Percentiles rank a stretch among this genome's conserved stretches.
These are phyloP conservation scores for Phaffomyces opuntiae DNA, from an alignment of 805 yeast species.

Conservation along the genomic window DNA sequence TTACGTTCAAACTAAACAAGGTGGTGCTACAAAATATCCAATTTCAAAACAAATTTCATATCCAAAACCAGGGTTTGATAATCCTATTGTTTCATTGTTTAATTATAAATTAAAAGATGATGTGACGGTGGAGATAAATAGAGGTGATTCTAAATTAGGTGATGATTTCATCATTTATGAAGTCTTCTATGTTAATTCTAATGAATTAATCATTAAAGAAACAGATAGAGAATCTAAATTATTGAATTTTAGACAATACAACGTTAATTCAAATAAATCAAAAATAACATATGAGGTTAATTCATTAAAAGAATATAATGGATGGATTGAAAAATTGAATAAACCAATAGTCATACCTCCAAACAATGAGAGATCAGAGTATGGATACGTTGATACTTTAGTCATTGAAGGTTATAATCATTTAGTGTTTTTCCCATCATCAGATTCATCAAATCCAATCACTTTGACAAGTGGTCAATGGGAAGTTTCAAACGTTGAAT, in stretches of 20 bases:
- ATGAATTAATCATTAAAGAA: constrained; percentile 43
- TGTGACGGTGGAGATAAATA: constrained; percentile 25
- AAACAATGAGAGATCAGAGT: constrained; percentile 29
- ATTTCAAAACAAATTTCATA: constrained; percentile 52
- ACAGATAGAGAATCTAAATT: constrained; percentile 64
- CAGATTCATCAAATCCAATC: constrained; percentile 42
- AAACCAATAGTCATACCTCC: constrained; percentile 50
- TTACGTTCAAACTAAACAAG: constrained; percentile 44
- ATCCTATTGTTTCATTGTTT: constrained; percentile 57
- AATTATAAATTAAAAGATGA: constrained; percentile 32
- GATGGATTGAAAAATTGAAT: constrained; percentile 73
- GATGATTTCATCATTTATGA: constrained; percentile 56
- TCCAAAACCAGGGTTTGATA: constrained; percentile 78
- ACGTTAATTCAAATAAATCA: constrained; percentile 26
- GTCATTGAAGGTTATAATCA: constrained; percentile 61
- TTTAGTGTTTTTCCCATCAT: constrained; percentile 74
- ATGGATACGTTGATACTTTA: constrained; percentile 79
- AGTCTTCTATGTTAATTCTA: constrained; percentile 54
- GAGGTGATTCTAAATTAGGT: constrained; percentile 23
- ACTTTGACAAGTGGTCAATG: constrained; percentile 72
- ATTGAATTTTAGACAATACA: constrained; percentile 44
- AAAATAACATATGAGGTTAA: constrained; percentile 38
- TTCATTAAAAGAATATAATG: constrained; percentile 41
- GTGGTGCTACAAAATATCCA: constrained; percentile 49
- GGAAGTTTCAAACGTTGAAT: constrained; percentile 74